Evolutionary conservation across 306 rosid genomes (phyloP), one percentile per base, ranked within the genome.

Genomic region (Malus asiatica): DNA sequence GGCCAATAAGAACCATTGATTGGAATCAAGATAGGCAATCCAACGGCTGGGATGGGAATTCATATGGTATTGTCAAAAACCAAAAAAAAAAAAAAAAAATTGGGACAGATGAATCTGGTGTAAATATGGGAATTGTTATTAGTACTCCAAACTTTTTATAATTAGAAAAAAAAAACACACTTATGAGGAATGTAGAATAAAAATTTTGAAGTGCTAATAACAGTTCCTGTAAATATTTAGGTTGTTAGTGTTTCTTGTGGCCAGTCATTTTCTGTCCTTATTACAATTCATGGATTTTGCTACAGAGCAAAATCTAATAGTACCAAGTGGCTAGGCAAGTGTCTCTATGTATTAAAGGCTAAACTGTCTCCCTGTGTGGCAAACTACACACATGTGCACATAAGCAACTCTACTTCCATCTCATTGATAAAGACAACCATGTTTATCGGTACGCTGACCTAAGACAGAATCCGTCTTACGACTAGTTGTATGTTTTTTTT

Each of bases 401-500:
- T 72, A 70, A 79, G 82, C 88, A 84, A 84, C 85, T 84, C 82
- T 60, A 78, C 66, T 78, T 84, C 80, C 84, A 83, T 85, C 85
- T 85, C 84, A 70, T 82, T 80, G 89, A 80, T 82, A 82, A 85
- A 88, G 89, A 88, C 93, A 88, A 35, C 40, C 40, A 82, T 75
- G 70, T 83, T 78, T 77, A 82, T 73, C 80, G 78, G 78, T 69
- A 70, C 77, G 78, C 70, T 70, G 81, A 19, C 25, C 1, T 46
- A 46, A 13, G 5, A 46, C 0, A 46, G 16, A 46, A 46, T 4
- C 5, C 15, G 19, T 14, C 53, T 46, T 46, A 14, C 4, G 5
- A 46, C 19, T 14, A 16, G 19, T 46, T 46, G 53, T 46, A 46
- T 12, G 1, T 12, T 45, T 30, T 30, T 46, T 46, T 46, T 46